phyloP scores from a whole-genome alignment of 306 rosid genomes.

The Vigna reflexopilosa region DNA sequence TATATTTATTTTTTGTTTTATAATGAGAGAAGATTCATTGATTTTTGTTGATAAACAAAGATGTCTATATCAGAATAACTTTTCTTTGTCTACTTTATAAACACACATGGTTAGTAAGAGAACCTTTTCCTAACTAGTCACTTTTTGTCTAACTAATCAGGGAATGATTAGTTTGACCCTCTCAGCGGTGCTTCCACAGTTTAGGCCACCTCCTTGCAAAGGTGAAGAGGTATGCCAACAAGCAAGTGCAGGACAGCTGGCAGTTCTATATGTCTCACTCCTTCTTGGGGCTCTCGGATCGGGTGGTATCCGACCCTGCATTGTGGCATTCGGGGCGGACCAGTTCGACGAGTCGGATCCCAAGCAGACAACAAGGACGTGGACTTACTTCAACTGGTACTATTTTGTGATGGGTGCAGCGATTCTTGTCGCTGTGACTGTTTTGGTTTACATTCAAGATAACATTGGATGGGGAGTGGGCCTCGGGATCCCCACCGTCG shows the following conservation, averaged over 20 bases:
- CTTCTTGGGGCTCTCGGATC: constrained; percentile 75
- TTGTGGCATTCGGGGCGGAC: constrained; percentile 95
- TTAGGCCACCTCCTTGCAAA: constrained; percentile 81
- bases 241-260: constrained; percentile 69
- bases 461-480: constrained; percentile 96
- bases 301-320: constrained; percentile 98
- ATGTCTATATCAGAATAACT: too few relatives aligned
- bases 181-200: constrained; percentile 77
- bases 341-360: constrained; percentile 86
- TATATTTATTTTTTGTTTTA: too few relatives aligned
- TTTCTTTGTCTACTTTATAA: too few relatives aligned
- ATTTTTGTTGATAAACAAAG: too few relatives aligned
- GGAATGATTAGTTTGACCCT: constrained; percentile 80
- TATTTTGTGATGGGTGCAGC: constrained; percentile 89
- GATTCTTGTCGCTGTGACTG: constrained; percentile 84
- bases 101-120: too few relatives aligned
- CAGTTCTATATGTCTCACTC: constrained; percentile 64
- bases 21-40: too few relatives aligned
- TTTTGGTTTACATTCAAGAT: constrained; percentile 87
- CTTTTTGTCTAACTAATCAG: constrained; percentile 40
- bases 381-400: constrained; percentile 94
- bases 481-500: constrained; percentile 76
- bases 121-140: too few relatives aligned
- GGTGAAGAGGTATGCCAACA: constrained; percentile 63
- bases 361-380: constrained; percentile 67